Conservation (phyloP, 805 yeast genomes). For the Saccharomycopsis selenospora region DNA sequence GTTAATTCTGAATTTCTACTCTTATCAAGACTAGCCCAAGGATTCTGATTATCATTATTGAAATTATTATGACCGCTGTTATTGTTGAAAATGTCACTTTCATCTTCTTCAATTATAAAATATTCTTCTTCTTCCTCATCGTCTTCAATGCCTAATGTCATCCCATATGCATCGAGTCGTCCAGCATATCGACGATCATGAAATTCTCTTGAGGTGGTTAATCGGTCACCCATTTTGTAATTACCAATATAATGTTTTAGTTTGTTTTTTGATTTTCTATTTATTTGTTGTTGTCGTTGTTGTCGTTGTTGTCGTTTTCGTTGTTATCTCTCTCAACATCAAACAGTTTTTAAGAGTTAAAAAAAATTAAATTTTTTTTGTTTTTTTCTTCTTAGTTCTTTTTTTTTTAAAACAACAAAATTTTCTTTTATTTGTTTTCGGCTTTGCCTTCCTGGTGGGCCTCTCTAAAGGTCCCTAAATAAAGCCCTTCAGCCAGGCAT, state of each 20-base stretch:
- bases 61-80: background rate
- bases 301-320: background rate
- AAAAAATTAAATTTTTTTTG: no score
- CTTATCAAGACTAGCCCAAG: conserved; percentile 5
- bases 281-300: background rate
- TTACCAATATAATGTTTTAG: no score
- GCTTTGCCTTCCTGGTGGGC: no score
- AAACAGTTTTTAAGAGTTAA: no score
- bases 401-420: no score
- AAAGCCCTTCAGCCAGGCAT: no score
- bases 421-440: no score
- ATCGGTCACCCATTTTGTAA: conserved; percentile 2
- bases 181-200: background rate
- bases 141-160: background rate
- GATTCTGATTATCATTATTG: background rate
- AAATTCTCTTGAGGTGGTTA: background rate
- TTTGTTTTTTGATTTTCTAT: background rate
- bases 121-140: background rate
- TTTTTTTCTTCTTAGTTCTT: no score
- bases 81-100: background rate
- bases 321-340: no score
- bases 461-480: no score
- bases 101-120: background rate
- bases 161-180: background rate
- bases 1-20: conserved; percentile 13